These are phyloP conservation scores for Phytopythium ostracodes DNA, from an alignment of 352 stramenopile species.

Conservation along the genomic window DNA sequence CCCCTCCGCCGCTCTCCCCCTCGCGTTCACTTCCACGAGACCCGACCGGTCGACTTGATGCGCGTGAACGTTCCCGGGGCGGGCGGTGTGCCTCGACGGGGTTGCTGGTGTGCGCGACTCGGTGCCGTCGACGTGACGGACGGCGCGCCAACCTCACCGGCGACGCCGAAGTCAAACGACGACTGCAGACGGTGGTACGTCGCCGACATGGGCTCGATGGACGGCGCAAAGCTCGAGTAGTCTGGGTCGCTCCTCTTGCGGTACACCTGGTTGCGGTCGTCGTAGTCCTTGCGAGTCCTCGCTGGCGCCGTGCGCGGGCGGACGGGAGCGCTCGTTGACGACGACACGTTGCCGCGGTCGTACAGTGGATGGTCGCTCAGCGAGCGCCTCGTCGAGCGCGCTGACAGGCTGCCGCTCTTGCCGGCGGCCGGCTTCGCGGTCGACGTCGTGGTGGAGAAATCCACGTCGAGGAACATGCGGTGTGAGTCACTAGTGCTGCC, in stretches of 20 bases:
- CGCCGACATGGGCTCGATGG: slow-evolving; percentile 19
- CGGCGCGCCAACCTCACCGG: not conserved
- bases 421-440: slow-evolving; percentile 6
- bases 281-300: slow-evolving; percentile 33
- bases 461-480: slow-evolving; percentile 26
- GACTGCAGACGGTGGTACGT: slow-evolving; percentile 25
- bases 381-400: slow-evolving; percentile 14
- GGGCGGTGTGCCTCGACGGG: not conserved
- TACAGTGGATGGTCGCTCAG: slow-evolving; percentile 15
- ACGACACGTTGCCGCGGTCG: not conserved
- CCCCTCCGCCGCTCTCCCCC: too few species aligned
- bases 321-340: slow-evolving; percentile 1
- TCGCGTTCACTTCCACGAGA: slow-evolving; percentile 4
- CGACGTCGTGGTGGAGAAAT: slow-evolving; percentile 16
- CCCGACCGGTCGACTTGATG: not conserved
- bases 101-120: not conserved
- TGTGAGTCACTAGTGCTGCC: not conserved
- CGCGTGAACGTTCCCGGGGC: not conserved
- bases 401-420: slow-evolving; percentile 6
- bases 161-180: slow-evolving; percentile 23
- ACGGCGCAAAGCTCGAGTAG: not conserved
- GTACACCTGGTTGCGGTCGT: slow-evolving; percentile 22
- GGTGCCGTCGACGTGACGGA: slow-evolving; percentile 4
- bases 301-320: slow-evolving; percentile 42
- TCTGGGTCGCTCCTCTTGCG: slow-evolving; percentile 10